Conservation (phyloP, 768 basidiomycete genomes). For the Clathrus columnatus region DNA sequence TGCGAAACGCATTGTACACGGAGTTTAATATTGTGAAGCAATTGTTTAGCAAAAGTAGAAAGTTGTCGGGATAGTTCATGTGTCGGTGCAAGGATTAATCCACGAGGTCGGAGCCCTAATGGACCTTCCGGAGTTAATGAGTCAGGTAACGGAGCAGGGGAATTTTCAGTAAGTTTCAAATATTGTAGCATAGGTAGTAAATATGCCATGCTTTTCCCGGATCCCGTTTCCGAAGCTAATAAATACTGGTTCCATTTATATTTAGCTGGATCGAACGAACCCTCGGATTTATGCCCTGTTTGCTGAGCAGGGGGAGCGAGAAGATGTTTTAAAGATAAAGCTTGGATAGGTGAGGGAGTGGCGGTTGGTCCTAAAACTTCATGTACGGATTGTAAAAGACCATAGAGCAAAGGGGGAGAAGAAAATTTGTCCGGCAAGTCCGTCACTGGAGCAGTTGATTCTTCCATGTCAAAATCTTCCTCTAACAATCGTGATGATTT, state of each 20-base stretch:
- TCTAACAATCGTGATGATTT: neutral
- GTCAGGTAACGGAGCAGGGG: neutral
- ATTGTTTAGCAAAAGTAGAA: constrained; percentile 59
- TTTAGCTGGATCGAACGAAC: neutral
- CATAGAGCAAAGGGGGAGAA: constrained; percentile 62
- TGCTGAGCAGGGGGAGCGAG: constrained; percentile 24
- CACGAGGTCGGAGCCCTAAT: constrained; percentile 52
- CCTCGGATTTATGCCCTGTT: neutral
- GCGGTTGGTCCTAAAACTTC: constrained; percentile 49
- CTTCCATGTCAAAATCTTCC: neutral
- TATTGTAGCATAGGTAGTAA: constrained; percentile 74
- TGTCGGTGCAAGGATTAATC: constrained; percentile 76
- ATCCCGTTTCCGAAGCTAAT: constrained; percentile 84
- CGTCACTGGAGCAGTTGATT: neutral
- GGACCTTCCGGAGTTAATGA: constrained; percentile 11
- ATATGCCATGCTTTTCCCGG: constrained; percentile 88
- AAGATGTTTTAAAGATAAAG: constrained; percentile 59
- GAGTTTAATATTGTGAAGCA: constrained; percentile 68
- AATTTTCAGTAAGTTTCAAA: constrained; percentile 56
- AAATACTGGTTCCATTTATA: constrained; percentile 36
- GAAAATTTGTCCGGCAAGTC: constrained; percentile 31
- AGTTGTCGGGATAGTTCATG: constrained; percentile 85
- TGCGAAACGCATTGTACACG: constrained; percentile 65
- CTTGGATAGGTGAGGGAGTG: constrained; percentile 71
- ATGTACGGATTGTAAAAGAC: constrained; percentile 48